Evolutionary conservation across 2,329 filamentous ascomycete genomes (phyloP), one percentile per base, ranked within the genome.

Genomic region (Colletotrichum ledebouriae): DNA sequence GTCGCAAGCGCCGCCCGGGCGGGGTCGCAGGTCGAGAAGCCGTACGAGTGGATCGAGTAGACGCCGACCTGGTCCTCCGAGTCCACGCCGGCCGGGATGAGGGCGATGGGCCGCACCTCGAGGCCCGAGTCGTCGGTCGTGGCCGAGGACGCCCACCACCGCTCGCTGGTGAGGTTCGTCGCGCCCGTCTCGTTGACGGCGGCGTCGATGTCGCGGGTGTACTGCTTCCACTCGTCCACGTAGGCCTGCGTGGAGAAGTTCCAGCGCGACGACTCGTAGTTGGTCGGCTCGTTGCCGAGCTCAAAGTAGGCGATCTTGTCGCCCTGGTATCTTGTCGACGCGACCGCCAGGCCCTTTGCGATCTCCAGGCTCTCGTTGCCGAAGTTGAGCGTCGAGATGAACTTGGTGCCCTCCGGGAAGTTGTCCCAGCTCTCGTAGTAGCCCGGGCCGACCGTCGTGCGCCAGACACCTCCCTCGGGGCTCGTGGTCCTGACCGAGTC

Each of bases 81-180:
- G 59, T 72, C 70, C 12, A 72, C 47, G 13, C 71, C 71, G 10
- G 59, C 59, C 1, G 70, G 71, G 9, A 72, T 72, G 17, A 72
- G 42, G 20, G 65, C 71, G 12, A 71, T 55, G 17, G 71, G 71
- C 3, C 70, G 57, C 1, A 72, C 68, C 17, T 71, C 70, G 6
- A 72, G 70, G 0, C 57, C 55, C 1, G 71, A 69, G 4, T 65
- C 55, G 57, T 72, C 71, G 1, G 71, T 72, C 11, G 70, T 72
- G 7, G 71, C 71, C 5, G 70, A 71, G 2, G 71, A 72, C 1
- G 71, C 71, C 71, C 71, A 72, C 71, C 70, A 72, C 4, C 68
- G 50, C 33, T 49, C 13, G 59, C 59, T 39, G 6, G 50, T 6
- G 17, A 57, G 12, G n/a, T 42, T 41, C 6, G 12, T 46, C 39